Conservation (phyloP, 78 protist species). For the Paulinella micropora region DNA sequence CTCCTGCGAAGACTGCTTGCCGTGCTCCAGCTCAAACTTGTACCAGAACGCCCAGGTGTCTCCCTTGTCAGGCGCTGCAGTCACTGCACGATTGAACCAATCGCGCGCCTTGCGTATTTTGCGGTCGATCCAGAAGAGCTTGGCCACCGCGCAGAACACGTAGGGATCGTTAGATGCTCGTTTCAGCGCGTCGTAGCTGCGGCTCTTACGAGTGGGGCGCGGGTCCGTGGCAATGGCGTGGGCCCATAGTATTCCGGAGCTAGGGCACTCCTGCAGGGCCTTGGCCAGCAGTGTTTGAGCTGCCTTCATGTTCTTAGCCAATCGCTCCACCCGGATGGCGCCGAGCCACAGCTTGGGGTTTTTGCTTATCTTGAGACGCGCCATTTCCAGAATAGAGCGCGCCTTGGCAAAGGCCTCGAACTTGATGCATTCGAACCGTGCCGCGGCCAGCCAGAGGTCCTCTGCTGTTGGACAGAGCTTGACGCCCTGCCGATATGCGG, state of each 20-base stretch:
- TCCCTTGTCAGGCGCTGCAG: constrained; percentile 60
- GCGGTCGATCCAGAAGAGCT: constrained; percentile 69
- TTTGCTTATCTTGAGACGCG: constrained; percentile 31
- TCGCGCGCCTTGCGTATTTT: constrained; percentile 50
- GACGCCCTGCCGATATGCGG: not conserved
- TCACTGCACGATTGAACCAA: constrained; percentile 70
- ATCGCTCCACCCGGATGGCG: constrained; percentile 34
- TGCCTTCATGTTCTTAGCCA: not conserved
- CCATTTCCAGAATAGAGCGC: constrained; percentile 55
- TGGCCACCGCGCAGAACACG: constrained; percentile 46
- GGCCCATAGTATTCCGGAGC: constrained; percentile 71
- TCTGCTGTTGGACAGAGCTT: not conserved
- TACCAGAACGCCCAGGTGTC: constrained; percentile 79
- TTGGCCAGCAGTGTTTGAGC: constrained; percentile 24
- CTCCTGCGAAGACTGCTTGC: constrained; percentile 16
- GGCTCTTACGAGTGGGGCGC: constrained; percentile 16
- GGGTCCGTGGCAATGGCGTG: constrained; percentile 55
- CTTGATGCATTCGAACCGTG: constrained; percentile 4
- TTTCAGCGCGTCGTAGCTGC: constrained; percentile 13
- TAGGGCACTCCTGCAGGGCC: constrained; percentile 68
- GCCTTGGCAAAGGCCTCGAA: constrained; percentile 22
- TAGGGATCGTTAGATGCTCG: constrained; percentile 30
- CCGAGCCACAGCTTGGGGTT: constrained; percentile 60
- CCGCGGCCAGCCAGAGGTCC: not conserved
- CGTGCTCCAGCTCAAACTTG: constrained; percentile 53